Base-by-base conservation (phyloP, 208 protist species). In the Trypanosoma mega region DNA sequence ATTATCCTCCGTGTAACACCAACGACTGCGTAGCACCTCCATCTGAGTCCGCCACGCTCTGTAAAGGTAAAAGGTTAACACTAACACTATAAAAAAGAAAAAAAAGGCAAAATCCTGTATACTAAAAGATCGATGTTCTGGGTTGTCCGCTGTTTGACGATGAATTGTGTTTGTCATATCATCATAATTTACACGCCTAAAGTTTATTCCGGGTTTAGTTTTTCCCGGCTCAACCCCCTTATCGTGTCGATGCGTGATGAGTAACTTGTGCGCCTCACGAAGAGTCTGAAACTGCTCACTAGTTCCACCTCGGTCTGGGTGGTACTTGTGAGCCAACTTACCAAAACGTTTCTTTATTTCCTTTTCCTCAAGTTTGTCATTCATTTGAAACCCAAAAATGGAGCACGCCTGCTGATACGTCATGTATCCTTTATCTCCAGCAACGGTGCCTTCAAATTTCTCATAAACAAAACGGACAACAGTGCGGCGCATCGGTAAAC, bases 381-480 rank as follows among this genome's bases (percentile, higher is more conserved):
- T 79, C 50, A 93, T 72, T 51, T 92, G 75, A 67, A 92, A 93
- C 18, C 89, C 89, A 66, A 95, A 95, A 46, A 95, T 89, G 48
- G 80, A 84, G 60, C 83, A 92, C 24, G 89, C 85, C 62, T 92
- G 85, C 55, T 92, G 80, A 33, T 90, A 74, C 11, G 89, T 91
- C 81, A 92, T 91, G 64, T 80, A 78, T 6, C 88, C 88, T 53
- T 90, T 87, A 63, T 95, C 84, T 43, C 84, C 84, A 6, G 84
- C 65, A 16, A 94, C 51, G 46, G 71, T 68, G 8, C 76, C 87
- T 27, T 90, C 68, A 49, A 72, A 72, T 46, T 70, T 43, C 50
- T 76, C 63, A 41, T 76, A 73, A 3, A 68, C 49, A 16, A 49
- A 37, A 12, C 65, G 43, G 6, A 61, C 20, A 31, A 54, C 8